Evolutionary conservation across 768 basidiomycete species (phyloP).

Genomic region (Pisolithus orientalis): DNA sequence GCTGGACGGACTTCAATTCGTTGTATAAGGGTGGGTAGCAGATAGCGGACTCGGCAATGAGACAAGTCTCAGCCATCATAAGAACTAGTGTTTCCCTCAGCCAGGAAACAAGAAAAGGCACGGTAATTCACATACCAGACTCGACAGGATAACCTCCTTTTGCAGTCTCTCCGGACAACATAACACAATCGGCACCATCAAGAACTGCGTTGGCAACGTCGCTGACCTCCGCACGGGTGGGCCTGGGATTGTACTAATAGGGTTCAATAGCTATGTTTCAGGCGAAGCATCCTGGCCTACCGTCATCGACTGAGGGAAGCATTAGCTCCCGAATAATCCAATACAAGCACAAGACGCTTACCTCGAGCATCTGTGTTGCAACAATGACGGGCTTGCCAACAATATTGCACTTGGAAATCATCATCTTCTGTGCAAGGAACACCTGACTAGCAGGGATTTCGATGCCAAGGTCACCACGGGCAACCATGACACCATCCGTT

Average conservation of each 20-base stretch:
- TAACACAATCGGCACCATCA: conserved; percentile 98
- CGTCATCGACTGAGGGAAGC: conserved; percentile 76
- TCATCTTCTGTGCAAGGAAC: conserved; percentile 99
- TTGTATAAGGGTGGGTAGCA: conserved; percentile 94
- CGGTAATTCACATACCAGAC: conserved; percentile 56
- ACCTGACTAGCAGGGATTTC: conserved; percentile 99
- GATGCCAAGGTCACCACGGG: conserved; percentile 97
- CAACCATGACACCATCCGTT: conserved; percentile 99
- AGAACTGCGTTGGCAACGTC: conserved; percentile 99
- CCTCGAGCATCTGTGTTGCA: conserved; percentile 99
- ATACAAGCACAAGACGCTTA: conserved; percentile 24
- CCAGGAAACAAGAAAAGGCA: neutral
- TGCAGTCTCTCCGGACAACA: conserved; percentile 99
- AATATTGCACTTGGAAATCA: conserved; percentile 99
- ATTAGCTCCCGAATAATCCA: conserved; percentile 5
- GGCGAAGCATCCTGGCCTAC: conserved; percentile 34
- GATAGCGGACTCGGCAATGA: conserved; percentile 92
- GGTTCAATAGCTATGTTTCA: conserved; percentile 4
- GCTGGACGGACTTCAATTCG: conserved; percentile 71
- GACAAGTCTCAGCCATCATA: conserved; percentile 99
- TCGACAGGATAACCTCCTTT: conserved; percentile 96
- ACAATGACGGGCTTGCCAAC: conserved; percentile 97
- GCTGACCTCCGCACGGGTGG: conserved; percentile 97
- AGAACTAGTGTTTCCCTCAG: conserved; percentile 49
- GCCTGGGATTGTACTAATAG: conserved; percentile 88